phyloP scores from a whole-genome alignment of 352 stramenopile genomes.

The Phytophthora podocarpi region DNA sequence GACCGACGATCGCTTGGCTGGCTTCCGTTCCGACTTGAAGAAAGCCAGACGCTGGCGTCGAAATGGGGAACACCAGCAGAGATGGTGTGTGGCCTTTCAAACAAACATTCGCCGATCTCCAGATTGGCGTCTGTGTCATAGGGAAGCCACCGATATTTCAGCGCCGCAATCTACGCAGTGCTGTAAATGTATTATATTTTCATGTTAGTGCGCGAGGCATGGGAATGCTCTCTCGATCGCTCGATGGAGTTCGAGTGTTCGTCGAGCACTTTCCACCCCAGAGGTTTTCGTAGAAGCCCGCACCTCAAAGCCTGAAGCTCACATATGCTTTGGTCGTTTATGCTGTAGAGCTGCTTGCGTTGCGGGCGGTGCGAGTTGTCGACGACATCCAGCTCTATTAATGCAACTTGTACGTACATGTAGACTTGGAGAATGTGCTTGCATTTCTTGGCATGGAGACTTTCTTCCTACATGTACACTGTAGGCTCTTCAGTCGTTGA shows the following conservation, averaged over 20 bases:
- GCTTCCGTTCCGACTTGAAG: slow-evolving; percentile 33
- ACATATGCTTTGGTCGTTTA: neutral
- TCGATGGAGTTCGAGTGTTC: slow-evolving; percentile 3
- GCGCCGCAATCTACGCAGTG: slow-evolving; percentile 12
- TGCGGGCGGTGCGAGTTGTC: no score
- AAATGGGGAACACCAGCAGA: slow-evolving; percentile 18
- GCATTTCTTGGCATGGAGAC: no score
- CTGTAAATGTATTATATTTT: no score
- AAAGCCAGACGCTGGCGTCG: slow-evolving; percentile 24
- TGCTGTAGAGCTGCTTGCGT: no score
- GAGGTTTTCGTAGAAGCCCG: slow-evolving; percentile 20
- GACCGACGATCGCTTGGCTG: slow-evolving; percentile 23
- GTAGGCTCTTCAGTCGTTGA: no score
- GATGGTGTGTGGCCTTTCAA: slow-evolving; percentile 31
- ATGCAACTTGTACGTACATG: no score
- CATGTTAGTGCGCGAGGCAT: no score
- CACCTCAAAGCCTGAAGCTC: neutral
- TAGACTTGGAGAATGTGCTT: no score
- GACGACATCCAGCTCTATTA: no score
- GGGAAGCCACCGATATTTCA: slow-evolving; percentile 1
- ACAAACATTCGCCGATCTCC: slow-evolving; percentile 12
- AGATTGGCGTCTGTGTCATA: slow-evolving; percentile 16
- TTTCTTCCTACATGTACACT: no score
- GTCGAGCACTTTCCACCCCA: slow-evolving; percentile 25
- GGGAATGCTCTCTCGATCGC: neutral